Percentiles rank a stretch among this genome's conserved stretches.
phyloP scores from a whole-genome alignment of 2,329 filamentous ascomycete species.

The Thielaviopsis musarum region DNA sequence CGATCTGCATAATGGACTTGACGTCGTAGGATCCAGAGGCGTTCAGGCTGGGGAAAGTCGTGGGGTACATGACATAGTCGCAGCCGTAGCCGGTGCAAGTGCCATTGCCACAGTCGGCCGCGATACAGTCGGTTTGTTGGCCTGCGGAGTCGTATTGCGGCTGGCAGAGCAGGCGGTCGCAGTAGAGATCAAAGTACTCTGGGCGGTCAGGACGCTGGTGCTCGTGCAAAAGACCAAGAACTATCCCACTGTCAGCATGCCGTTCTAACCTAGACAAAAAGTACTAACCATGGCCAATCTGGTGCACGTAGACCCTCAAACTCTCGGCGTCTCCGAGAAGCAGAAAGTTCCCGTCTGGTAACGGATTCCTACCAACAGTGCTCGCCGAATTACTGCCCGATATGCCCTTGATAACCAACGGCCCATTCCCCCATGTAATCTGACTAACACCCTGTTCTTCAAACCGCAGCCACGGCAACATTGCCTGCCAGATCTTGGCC shows the following conservation, averaged over 20 bases:
- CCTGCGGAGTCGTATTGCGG: neutral
- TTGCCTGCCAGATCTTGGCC: constrained; percentile 5
- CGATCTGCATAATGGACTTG: constrained; percentile 10
- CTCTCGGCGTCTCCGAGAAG: constrained; percentile 1
- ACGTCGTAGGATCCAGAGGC: constrained; percentile 2
- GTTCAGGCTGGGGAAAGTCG: neutral
- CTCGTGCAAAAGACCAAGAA: constrained; percentile 7
- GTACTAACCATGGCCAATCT: constrained; percentile 11
- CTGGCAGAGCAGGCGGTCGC: constrained; percentile 5
- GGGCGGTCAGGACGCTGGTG: constrained; percentile 7
- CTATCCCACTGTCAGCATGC: neutral
- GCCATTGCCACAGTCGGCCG: neutral
- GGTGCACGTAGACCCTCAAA: constrained; percentile 5
- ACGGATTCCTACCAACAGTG: neutral
- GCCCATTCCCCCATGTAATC: neutral
- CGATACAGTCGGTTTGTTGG: neutral
- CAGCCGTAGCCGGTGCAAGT: constrained; percentile 11
- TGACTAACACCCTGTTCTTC: neutral
- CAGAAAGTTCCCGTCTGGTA: constrained; percentile 1
- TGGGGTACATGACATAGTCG: constrained; percentile 2
- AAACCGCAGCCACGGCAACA: constrained; percentile 10
- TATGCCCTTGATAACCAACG: neutral
- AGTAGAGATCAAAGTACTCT: constrained; percentile 3
- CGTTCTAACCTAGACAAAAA: neutral
- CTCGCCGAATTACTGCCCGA: constrained; percentile 3